Base-by-base conservation (phyloP, 2,329 filamentous ascomycete genomes). In the Volutella citrinella region DNA sequence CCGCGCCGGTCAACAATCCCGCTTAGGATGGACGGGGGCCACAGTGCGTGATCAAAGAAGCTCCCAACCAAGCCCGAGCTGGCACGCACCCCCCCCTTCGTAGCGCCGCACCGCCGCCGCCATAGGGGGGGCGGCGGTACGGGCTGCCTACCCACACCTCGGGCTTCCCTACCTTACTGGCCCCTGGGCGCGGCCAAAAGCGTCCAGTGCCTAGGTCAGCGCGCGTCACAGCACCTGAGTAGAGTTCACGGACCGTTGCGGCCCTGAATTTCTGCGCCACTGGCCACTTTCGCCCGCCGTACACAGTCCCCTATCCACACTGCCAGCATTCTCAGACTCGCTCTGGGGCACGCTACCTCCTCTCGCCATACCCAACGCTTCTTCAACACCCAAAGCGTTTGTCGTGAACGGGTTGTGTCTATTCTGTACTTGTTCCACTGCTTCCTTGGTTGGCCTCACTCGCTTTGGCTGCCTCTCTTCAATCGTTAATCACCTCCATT, bases 391-490 rank as follows among this genome's bases (percentile, higher is more conserved):
- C 45, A 41, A 48, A 48, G 37, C 32, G 19, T 45, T 48, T 40
- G 32, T 52, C 43, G 40, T 44, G 36, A 45, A 22, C 12, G 34
- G 35, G 32, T 40, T 45, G 39, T 39, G 24, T 35, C 33, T 43
- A 28, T 43, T 34, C 43, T 40, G 38, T 45, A 36, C 14, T 46
- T 42, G 33, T 42, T 30, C 42, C 47, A 37, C 43, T 38, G 35
- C 31, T 45, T 45, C 39, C 46, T 42, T 35, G 40, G 46, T 42
- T 64, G 63, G 63, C 68, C 68, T 78, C 77, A 74, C 67, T 81
- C 76, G 76, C 69, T 80, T 65, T 70, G 70, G 70, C 69, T 67
- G 64, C 56, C 64, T 64, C 54, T 38, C 42, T 51, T 51, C 60
- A 41, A 49, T 68, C 64, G 57, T 61, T 69, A 48, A 51, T 45